phyloP scores from a whole-genome alignment of 2,329 filamentous ascomycete genomes.

The Botryotinia globosa region DNA sequence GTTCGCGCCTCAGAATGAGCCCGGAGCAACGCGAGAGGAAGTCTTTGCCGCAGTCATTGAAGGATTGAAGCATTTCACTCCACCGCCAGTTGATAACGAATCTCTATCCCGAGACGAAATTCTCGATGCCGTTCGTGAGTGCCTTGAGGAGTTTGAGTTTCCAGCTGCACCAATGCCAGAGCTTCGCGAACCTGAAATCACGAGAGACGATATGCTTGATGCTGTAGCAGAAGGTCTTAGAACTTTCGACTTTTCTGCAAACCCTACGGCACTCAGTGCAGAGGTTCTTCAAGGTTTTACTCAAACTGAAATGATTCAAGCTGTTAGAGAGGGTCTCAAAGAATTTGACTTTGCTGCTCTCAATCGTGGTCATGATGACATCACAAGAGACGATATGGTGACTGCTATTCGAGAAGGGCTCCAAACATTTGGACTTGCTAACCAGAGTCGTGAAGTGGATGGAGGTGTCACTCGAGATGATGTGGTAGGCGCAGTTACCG shows the following conservation, averaged over 20 bases:
- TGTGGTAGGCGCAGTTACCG: constrained; percentile 78
- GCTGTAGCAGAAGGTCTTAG: constrained; percentile 61
- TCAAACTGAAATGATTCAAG: constrained; percentile 79
- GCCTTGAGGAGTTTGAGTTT: constrained; percentile 80
- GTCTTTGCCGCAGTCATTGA: constrained; percentile 84
- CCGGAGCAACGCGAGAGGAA: constrained; percentile 74
- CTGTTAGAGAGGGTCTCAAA: constrained; percentile 81
- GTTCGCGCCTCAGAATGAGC: constrained; percentile 52
- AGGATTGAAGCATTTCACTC: constrained; percentile 75
- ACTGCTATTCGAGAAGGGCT: constrained; percentile 81
- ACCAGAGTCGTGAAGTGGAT: constrained; percentile 51
- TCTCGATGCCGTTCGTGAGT: constrained; percentile 78
- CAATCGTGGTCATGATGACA: constrained; percentile 66
- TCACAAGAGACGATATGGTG: constrained; percentile 80
- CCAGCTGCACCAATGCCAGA: constrained; percentile 60
- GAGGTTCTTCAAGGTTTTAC: constrained; percentile 55
- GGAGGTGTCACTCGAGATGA: constrained; percentile 63
- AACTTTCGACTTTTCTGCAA: constrained; percentile 47
- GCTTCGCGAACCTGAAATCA: constrained; percentile 53
- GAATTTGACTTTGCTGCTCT: constrained; percentile 70
- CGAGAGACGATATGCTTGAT: constrained; percentile 60
- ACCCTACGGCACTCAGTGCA: constrained; percentile 46
- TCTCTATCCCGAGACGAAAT: constrained; percentile 79
- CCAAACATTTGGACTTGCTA: constrained; percentile 68
- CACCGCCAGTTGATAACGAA: constrained; percentile 69